Conservation (phyloP, 2,329 filamentous ascomycete species). For the Apiospora hydei region DNA sequence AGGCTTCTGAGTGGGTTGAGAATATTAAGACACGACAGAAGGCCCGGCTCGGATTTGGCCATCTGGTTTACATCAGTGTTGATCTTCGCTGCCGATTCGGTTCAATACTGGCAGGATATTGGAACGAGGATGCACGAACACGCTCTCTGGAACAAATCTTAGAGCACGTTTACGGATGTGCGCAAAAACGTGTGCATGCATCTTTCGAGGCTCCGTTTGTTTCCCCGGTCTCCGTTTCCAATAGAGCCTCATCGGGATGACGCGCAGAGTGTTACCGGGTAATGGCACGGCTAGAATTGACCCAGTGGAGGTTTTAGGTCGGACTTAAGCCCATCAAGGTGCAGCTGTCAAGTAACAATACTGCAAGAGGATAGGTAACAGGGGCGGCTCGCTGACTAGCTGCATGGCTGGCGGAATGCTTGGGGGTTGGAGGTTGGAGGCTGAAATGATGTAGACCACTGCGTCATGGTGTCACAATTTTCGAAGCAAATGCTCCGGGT, state of each 20-base stretch:
- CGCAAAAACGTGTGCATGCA: neutral
- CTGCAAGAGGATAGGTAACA: neutral
- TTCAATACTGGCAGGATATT: neutral
- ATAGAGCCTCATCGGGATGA: neutral
- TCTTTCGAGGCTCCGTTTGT: neutral
- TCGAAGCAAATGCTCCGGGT: conserved; percentile 17
- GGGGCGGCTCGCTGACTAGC: neutral
- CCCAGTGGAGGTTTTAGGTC: neutral
- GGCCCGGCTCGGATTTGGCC: neutral
- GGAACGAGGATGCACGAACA: neutral
- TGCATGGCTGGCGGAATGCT: neutral
- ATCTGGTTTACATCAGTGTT: neutral
- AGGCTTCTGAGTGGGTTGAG: neutral
- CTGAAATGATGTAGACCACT: neutral
- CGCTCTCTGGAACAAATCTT: neutral
- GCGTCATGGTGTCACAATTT: conserved; percentile 19
- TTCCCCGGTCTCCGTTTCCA: neutral
- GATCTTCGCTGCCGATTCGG: neutral
- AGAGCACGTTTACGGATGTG: neutral
- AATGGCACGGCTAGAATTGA: neutral
- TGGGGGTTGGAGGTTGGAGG: neutral
- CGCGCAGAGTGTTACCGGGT: neutral
- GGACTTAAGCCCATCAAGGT: neutral
- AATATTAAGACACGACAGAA: neutral
- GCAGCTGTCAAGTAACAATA: neutral